These are phyloP conservation scores for Crucihimalaya himalaica DNA, from an alignment of 345 rosid genomes.

Conservation along the genomic window DNA sequence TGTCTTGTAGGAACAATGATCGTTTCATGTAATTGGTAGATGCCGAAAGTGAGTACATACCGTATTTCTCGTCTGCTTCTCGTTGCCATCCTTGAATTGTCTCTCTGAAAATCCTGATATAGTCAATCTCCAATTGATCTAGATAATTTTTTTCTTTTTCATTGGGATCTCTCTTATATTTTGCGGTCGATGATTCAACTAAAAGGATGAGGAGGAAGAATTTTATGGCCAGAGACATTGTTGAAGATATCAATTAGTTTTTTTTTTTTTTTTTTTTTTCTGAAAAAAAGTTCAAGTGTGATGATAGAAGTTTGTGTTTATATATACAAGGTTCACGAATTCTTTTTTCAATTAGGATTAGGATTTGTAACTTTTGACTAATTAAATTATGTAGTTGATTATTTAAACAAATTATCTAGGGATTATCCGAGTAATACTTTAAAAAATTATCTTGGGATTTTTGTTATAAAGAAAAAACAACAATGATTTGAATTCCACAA, in stretches of 20 bases:
- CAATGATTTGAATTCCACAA: no score
- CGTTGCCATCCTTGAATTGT: not conserved
- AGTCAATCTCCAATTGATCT: not conserved
- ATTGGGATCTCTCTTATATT: not conserved
- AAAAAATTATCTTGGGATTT: no score
- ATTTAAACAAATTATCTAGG: no score
- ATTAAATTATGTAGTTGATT: no score
- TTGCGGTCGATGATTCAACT: not conserved
- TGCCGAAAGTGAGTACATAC: not conserved
- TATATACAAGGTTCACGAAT: not conserved
- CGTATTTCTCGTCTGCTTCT: not conserved
- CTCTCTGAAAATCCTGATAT: not conserved
- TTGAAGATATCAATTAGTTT: not conserved
- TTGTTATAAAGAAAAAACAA: no score
- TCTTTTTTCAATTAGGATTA: not conserved
- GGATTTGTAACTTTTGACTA: no score
- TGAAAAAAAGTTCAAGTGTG: not conserved
- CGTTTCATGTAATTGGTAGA: not conserved
- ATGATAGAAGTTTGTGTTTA: no score
- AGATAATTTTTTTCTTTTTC: no score
- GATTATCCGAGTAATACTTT: no score
- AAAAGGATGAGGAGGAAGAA: not conserved
- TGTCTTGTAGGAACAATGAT: not conserved
- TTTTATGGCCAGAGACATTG: slow-evolving; percentile 6
- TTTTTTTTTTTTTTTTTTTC: not conserved